Percentiles rank a stretch among this genome's conserved stretches.
Conservation (phyloP, 2,329 filamentous ascomycete genomes). For the Microdochium nivale region DNA sequence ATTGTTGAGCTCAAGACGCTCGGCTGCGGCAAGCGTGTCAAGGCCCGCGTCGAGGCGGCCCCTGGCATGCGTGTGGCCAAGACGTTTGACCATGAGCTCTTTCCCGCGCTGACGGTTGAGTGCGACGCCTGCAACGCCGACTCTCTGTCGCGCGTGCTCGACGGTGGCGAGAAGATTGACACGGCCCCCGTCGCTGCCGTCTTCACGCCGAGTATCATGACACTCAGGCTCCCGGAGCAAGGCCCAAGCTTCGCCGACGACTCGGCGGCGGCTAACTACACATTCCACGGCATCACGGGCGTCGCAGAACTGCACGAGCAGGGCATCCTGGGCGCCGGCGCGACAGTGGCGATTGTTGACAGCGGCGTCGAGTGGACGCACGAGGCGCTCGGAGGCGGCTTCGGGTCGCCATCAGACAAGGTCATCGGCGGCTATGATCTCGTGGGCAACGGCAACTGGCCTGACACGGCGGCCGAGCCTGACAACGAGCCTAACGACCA, state of each 20-base stretch:
- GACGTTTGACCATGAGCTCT: constrained; percentile 13
- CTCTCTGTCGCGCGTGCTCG: constrained; percentile 6
- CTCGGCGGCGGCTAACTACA: constrained; percentile 11
- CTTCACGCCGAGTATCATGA: constrained; percentile 10
- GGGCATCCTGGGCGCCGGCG: constrained; percentile 14
- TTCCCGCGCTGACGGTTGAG: constrained; percentile 13
- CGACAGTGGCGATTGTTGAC: constrained; percentile 13
- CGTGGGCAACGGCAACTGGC: constrained; percentile 12
- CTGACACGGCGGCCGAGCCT: constrained; percentile 8
- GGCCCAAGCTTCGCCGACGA: constrained; percentile 12
- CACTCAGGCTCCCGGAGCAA: constrained; percentile 5
- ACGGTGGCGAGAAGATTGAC: constrained; percentile 6
- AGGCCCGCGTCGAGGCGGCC: constrained; percentile 6
- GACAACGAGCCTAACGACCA: constrained; percentile 12
- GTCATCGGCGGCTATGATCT: constrained; percentile 15
- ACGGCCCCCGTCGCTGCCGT: constrained; percentile 9
- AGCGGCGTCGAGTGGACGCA: constrained; percentile 14
- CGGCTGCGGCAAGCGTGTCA: constrained; percentile 5
- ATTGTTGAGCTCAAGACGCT: constrained; percentile 14
- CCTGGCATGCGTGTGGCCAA: constrained; percentile 11
- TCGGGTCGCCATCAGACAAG: constrained; percentile 10
- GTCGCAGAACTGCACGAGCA: constrained; percentile 11
- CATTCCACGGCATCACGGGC: constrained; percentile 12
- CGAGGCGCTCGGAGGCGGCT: constrained; percentile 14
- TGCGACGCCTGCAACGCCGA: constrained; percentile 10